A percentile compares a stretch with the other conserved stretches of the same genome.
Conservation (phyloP, 345 rosid genomes). For the Clausena lansium region DNA sequence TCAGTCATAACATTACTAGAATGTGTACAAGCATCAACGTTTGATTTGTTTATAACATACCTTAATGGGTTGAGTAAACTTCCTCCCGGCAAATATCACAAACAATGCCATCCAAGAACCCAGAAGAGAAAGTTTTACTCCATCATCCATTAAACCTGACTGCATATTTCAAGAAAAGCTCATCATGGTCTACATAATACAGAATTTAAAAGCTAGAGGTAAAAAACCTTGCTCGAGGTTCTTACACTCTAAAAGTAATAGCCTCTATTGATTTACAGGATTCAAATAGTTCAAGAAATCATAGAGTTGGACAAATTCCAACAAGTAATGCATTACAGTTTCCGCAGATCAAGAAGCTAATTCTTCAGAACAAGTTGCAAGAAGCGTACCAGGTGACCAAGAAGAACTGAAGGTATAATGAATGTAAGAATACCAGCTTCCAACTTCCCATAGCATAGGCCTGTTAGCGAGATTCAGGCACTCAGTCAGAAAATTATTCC, state of each 20-base stretch:
- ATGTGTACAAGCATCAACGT: neutral
- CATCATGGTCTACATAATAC: constrained; percentile 1
- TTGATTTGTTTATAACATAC: constrained; percentile 28
- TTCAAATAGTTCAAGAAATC: neutral
- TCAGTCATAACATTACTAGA: neutral
- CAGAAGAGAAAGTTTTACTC: constrained; percentile 58
- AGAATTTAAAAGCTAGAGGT: neutral
- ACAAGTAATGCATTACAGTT: neutral
- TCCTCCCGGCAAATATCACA: constrained; percentile 83
- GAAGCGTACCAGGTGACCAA: constrained; percentile 76
- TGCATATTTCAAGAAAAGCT: constrained; percentile 31
- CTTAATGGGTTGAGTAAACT: constrained; percentile 92
- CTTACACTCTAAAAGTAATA: neutral
- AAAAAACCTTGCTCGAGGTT: neutral
- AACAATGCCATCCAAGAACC: constrained; percentile 86
- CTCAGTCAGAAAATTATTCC: neutral
- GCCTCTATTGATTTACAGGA: neutral
- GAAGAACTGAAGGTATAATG: constrained; percentile 79
- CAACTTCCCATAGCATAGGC: constrained; percentile 93
- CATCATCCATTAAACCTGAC: constrained; percentile 81
- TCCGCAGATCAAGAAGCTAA: neutral
- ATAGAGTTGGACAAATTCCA: neutral
- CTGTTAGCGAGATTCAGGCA: constrained; percentile 33
- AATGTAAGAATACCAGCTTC: constrained; percentile 91
- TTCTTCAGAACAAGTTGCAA: neutral